Base-by-base conservation (phyloP, 1,284 basidiomycete species). In the Trichosporon sp. region DNA sequence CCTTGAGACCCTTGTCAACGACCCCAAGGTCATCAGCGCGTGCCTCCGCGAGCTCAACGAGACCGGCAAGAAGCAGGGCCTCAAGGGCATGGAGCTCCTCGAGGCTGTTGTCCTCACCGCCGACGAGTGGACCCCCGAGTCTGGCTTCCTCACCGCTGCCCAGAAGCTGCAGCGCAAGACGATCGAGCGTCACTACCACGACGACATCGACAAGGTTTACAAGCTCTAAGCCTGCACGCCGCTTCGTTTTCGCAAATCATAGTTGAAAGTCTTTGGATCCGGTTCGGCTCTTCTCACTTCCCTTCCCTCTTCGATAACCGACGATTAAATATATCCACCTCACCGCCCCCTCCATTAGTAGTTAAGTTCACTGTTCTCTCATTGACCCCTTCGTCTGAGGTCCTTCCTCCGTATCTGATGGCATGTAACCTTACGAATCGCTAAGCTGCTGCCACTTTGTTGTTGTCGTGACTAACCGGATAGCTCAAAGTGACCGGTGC, bases 71-170 rank as follows among this genome's bases (percentile, higher is more conserved):
- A 94, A 92, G 87, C 91, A 89, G 70, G 91, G 90, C 2, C 92
- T 98, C 85, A 96, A 92, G 86, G 82, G 87, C 51, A 88, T 94
- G 86, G 96, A 98, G 85, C 81, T 90, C 68, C 85, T 96, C 51
- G 89, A 92, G 81, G 90, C 87, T 10, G 90, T 96, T 37, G 87
- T 97, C 37, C 84, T 97, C 76, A 91, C 91, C 1, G 81, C 90
- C 5, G 92, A 94, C 12, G 94, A 96, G 85, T 96, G 94, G 94
- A 95, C 92, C 19, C 92, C 94, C 0, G 91, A 94, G 87, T 92
- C 85, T 75, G 94, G 93, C 66, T 87, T 94, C 67, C 89, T 95
- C 48, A 96, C 94, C 0, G 92, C 94, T 40, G 94, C 94, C 54
- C 94, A 96, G 87, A 96, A 96, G 88, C 88, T 96, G 66, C 92